A percentile compares a stretch with the other conserved stretches of the same genome.
These are phyloP conservation scores for Pyricularia sp. DNA, from an alignment of 2,329 filamentous ascomycete genomes.

Conservation along the genomic window DNA sequence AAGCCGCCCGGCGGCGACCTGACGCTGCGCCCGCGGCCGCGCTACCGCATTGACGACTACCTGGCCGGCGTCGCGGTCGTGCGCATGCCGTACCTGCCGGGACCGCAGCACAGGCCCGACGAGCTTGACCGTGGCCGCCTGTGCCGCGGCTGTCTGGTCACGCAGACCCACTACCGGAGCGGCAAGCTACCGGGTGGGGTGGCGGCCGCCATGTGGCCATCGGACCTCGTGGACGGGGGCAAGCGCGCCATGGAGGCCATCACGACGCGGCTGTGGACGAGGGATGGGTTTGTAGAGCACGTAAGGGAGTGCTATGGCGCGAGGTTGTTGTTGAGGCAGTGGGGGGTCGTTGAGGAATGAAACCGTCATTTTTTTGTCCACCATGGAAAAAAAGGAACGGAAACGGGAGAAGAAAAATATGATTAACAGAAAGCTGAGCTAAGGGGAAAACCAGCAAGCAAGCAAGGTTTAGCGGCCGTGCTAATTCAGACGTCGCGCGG, in stretches of 20 bases:
- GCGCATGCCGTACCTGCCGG: not conserved
- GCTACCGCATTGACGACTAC: not conserved
- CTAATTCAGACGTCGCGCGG: not conserved
- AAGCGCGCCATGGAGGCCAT: not conserved
- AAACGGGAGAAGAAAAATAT: not conserved
- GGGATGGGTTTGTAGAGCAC: not conserved
- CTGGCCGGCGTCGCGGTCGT: not conserved
- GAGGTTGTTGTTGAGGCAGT: not conserved
- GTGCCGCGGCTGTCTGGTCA: not conserved
- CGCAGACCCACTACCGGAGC: not conserved
- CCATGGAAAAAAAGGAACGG: no score
- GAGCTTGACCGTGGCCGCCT: not conserved
- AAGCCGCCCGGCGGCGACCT: not conserved
- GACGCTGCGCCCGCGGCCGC: not conserved
- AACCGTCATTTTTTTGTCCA: not conserved
- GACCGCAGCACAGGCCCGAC: not conserved
- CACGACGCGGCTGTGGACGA: not conserved
- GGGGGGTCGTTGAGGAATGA: not conserved
- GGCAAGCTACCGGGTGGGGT: not conserved
- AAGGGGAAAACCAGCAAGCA: no score
- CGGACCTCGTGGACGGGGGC: not conserved
- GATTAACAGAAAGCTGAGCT: not conserved
- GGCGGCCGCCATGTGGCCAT: not conserved
- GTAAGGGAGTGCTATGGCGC: not conserved
- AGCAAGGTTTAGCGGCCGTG: not conserved